These are phyloP conservation scores for Monosiga brevicollis DNA, from an alignment of 78 protist species.

Conservation along the genomic window DNA sequence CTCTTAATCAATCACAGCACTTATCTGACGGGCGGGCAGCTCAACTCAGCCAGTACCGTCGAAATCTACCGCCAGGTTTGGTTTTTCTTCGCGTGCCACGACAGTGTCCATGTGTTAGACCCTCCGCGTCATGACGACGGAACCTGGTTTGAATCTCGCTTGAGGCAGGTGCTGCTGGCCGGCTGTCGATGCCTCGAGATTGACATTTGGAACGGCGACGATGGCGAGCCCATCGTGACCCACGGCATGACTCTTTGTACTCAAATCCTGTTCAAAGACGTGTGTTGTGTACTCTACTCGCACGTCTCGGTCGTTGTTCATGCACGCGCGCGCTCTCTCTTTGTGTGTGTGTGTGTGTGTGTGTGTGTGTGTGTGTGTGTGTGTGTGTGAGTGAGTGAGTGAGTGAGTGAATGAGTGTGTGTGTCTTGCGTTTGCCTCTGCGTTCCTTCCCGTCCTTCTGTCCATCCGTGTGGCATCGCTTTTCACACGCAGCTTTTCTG, in stretches of 20 bases:
- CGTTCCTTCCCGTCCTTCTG: no score
- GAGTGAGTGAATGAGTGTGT: background rate
- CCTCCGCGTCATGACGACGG: background rate
- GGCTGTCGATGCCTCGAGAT: conserved; percentile 69
- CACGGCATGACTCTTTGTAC: conserved; percentile 79
- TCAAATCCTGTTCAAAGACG: conserved; percentile 36
- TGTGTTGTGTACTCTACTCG: no score
- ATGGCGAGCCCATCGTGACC: conserved; percentile 70
- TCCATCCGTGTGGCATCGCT: no score
- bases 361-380: conserved; percentile 2
- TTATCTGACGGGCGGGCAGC: conserved; percentile 43
- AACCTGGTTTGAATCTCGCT: no score
- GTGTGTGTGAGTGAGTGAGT: background rate
- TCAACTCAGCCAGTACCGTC: conserved; percentile 18
- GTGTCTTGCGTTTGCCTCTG: no score
- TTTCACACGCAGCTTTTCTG: no score
- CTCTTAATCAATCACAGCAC: no score
- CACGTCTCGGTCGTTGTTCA: no score
- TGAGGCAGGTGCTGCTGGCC: conserved; percentile 18
- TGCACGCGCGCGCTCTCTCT: background rate
- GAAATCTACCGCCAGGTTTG: conserved; percentile 25
- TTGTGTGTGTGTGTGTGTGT: no score
- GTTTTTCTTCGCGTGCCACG: background rate
- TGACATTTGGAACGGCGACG: conserved; percentile 80
- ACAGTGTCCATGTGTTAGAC: background rate